Conservation (phyloP, 345 rosid species). For the Lepidium sativum region DNA sequence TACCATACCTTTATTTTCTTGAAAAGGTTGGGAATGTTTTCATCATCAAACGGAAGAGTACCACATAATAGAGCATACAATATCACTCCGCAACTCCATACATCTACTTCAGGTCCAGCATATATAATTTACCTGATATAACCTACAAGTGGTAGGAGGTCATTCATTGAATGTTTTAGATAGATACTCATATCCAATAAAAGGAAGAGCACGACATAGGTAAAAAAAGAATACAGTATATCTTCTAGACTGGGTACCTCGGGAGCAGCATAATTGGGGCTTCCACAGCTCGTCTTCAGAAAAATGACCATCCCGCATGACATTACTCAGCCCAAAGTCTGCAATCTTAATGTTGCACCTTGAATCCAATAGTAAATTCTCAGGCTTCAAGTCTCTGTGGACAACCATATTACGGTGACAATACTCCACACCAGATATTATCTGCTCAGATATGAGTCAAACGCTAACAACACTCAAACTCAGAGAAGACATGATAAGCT, state of each 20-base stretch:
- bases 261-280: slow-evolving; percentile 98
- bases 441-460: slow-evolving; percentile 40
- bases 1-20: slow-evolving; percentile 75
- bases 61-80: slow-evolving; percentile 89
- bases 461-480: slow-evolving; percentile 8
- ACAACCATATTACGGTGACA: slow-evolving; percentile 92
- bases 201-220: not conserved
- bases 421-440: slow-evolving; percentile 85
- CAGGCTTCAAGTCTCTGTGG: slow-evolving; percentile 97
- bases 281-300: slow-evolving; percentile 91
- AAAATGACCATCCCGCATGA: slow-evolving; percentile 95
- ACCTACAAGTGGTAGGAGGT: slow-evolving; percentile 38
- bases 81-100: slow-evolving; percentile 98
- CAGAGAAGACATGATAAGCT: not conserved
- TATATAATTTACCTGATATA: slow-evolving; percentile 76
- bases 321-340: slow-evolving; percentile 93
- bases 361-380: slow-evolving; percentile 84
- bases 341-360: slow-evolving; percentile 87
- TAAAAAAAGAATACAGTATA: not conserved
- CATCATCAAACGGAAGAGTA: slow-evolving; percentile 82
- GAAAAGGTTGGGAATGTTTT: slow-evolving; percentile 84
- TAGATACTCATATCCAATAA: not conserved
- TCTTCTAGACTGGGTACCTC: slow-evolving; percentile 18
- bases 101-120: slow-evolving; percentile 97
- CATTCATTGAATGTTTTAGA: not conserved